phyloP scores from a whole-genome alignment of 352 stramenopile genomes.

The Phytopythium chamaehyphon region DNA sequence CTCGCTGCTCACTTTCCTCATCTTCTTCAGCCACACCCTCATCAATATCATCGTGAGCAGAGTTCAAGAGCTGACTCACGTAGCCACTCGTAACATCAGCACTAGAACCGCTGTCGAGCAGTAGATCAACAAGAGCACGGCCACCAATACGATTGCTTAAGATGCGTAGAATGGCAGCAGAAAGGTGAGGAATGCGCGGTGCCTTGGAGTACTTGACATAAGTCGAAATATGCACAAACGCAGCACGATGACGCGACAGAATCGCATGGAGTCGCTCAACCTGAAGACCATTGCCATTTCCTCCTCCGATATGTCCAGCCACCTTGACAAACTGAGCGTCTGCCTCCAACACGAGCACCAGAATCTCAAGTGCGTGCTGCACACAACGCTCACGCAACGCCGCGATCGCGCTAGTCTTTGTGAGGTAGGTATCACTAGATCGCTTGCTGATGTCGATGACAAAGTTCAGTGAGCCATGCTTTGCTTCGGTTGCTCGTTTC shows the following conservation, averaged over 20 bases:
- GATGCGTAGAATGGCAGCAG: slow-evolving; percentile 56
- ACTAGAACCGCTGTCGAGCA: slow-evolving; percentile 62
- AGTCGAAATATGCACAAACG: slow-evolving; percentile 79
- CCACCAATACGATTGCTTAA: slow-evolving; percentile 68
- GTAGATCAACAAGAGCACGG: slow-evolving; percentile 52
- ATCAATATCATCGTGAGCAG: slow-evolving; percentile 18
- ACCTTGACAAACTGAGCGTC: slow-evolving; percentile 67
- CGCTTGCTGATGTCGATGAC: slow-evolving; percentile 49
- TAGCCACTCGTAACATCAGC: slow-evolving; percentile 71
- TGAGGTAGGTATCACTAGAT: slow-evolving; percentile 40
- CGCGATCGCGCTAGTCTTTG: slow-evolving; percentile 43
- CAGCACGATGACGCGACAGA: slow-evolving; percentile 56
- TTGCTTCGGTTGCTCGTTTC: slow-evolving; percentile 64
- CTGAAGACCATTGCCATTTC: slow-evolving; percentile 32
- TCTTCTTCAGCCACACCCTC: slow-evolving; percentile 15
- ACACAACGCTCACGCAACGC: slow-evolving; percentile 63
- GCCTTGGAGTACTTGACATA: slow-evolving; percentile 86
- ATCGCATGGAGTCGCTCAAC: slow-evolving; percentile 79
- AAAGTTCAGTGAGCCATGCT: slow-evolving; percentile 65
- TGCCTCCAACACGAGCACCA: slow-evolving; percentile 69
- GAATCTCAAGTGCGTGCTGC: slow-evolving; percentile 70
- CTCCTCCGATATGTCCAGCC: slow-evolving; percentile 32
- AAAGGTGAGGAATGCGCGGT: slow-evolving; percentile 63
- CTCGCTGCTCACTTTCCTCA: slow-evolving; percentile 9
- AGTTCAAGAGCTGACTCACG: slow-evolving; percentile 73